Evolutionary conservation across 495 filamentous ascomycete genomes (phyloP).

Genomic region (Penicillium canariense): DNA sequence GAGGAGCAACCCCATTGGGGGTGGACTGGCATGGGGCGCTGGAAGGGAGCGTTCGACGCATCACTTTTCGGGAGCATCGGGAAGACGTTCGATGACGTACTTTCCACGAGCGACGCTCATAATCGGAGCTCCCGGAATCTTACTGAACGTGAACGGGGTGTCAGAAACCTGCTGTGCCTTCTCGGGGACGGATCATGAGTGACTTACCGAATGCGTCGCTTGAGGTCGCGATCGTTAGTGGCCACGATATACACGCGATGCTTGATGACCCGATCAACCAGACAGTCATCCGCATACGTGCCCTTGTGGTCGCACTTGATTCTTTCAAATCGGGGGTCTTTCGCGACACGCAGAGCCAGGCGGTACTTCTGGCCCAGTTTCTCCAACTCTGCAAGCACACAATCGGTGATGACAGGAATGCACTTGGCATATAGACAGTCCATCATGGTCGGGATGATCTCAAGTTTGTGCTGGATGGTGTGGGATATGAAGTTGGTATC

Average conservation of each 20-base stretch:
- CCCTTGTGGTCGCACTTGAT: constrained; percentile 86
- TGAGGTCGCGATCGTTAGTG: constrained; percentile 78
- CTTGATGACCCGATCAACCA: constrained; percentile 80
- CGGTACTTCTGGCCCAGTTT: constrained; percentile 89
- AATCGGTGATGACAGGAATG: constrained; percentile 51
- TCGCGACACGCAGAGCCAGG: constrained; percentile 84
- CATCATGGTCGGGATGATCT: constrained; percentile 84
- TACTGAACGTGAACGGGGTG: constrained; percentile 12
- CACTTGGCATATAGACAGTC: constrained; percentile 62
- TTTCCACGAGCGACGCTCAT: constrained; percentile 76
- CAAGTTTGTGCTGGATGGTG: constrained; percentile 86
- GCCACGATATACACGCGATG: constrained; percentile 83
- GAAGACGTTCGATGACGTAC: constrained; percentile 89
- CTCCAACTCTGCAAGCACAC: constrained; percentile 72
- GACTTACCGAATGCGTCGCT: constrained; percentile 65
- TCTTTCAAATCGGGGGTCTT: constrained; percentile 85
- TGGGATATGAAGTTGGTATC: constrained; percentile 96
- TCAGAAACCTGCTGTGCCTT: not conserved
- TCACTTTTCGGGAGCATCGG: constrained; percentile 57
- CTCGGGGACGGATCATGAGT: not conserved
- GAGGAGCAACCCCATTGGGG: not conserved
- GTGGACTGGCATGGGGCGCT: not conserved
- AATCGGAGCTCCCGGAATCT: constrained; percentile 51
- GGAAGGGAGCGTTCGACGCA: not conserved
- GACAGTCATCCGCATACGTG: constrained; percentile 91